phyloP scores from a whole-genome alignment of 106 monocot species.

The Platanthera guangdongensis region DNA sequence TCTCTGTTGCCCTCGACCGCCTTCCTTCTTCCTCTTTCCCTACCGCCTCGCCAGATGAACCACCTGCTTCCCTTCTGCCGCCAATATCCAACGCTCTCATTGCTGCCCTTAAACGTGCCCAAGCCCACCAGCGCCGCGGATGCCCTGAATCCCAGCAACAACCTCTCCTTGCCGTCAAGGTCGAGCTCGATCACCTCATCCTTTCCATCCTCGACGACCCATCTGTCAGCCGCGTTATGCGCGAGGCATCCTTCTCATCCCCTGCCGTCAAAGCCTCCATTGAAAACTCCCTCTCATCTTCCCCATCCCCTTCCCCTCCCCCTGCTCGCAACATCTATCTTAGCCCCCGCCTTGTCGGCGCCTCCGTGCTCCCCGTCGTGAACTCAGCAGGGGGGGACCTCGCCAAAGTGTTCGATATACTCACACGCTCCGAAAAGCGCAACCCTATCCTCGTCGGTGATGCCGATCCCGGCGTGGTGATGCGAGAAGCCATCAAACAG shows the following conservation, averaged over 20 bases:
- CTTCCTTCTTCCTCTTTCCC: constrained; percentile 32
- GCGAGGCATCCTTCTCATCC: constrained; percentile 73
- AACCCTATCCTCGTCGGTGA: constrained; percentile 82
- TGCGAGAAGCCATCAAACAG: constrained; percentile 32
- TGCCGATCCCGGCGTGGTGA: constrained; percentile 27
- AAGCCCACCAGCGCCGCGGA: constrained; percentile 74
- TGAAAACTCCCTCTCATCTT: constrained; percentile 47
- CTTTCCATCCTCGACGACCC: constrained; percentile 88
- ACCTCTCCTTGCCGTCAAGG: constrained; percentile 62
- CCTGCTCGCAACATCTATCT: neutral
- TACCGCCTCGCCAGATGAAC: constrained; percentile 19
- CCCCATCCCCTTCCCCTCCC: constrained; percentile 14
- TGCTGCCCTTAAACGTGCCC: constrained; percentile 88
- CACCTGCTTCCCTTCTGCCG: constrained; percentile 11
- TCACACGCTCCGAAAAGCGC: constrained; percentile 34
- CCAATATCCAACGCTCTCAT: constrained; percentile 79
- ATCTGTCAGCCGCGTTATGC: constrained; percentile 84
- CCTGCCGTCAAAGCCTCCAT: constrained; percentile 58
- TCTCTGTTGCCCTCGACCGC: constrained; percentile 85
- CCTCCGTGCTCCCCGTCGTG: neutral
- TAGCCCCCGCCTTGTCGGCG: constrained; percentile 1
- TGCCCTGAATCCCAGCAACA: constrained; percentile 75
- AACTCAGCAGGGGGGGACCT: constrained; percentile 17
- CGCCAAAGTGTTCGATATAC: constrained; percentile 37
- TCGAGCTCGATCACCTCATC: constrained; percentile 64